phyloP scores from a whole-genome alignment of 257 asterid genomes.

The Nemophila menziesii region DNA sequence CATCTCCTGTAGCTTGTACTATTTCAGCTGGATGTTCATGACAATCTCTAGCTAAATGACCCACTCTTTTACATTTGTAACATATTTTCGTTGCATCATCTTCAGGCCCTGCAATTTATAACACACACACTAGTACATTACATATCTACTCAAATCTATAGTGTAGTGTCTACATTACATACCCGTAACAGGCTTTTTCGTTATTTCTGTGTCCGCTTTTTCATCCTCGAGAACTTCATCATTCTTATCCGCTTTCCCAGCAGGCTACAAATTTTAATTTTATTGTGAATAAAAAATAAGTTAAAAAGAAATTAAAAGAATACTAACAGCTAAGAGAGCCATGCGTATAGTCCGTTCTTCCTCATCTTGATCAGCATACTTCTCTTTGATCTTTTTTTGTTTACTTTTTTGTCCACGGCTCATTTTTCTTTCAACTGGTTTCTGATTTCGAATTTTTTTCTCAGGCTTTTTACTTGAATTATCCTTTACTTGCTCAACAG shows the following conservation, averaged over 20 bases:
- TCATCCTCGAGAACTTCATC: conserved; percentile 30
- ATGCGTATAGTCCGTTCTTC: conserved; percentile 86
- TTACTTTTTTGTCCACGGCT: conserved; percentile 90
- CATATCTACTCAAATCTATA: not conserved
- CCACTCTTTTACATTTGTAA: conserved; percentile 77
- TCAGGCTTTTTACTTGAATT: conserved; percentile 27
- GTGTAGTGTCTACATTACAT: conserved; percentile 8
- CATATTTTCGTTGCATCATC: conserved; percentile 73
- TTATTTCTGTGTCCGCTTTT: conserved; percentile 21
- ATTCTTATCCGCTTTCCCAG: conserved; percentile 59
- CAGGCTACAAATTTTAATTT: conserved; percentile 47
- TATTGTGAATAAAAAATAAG: not conserved
- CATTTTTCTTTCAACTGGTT: conserved; percentile 44
- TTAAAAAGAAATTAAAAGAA: not conserved
- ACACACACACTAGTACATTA: too few relatives aligned
- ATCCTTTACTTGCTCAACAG: conserved; percentile 26
- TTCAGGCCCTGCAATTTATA: conserved; percentile 27
- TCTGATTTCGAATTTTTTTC: conserved; percentile 21
- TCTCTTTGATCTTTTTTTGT: conserved; percentile 89
- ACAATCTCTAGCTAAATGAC: conserved; percentile 85
- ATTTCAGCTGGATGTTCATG: conserved; percentile 46
- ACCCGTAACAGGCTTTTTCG: conserved; percentile 35
- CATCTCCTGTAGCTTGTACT: conserved; percentile 18
- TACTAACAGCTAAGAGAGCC: conserved; percentile 60
- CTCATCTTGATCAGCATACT: conserved; percentile 98